phyloP scores from a whole-genome alignment of 495 filamentous ascomycete species.

The Penicillium steckii region DNA sequence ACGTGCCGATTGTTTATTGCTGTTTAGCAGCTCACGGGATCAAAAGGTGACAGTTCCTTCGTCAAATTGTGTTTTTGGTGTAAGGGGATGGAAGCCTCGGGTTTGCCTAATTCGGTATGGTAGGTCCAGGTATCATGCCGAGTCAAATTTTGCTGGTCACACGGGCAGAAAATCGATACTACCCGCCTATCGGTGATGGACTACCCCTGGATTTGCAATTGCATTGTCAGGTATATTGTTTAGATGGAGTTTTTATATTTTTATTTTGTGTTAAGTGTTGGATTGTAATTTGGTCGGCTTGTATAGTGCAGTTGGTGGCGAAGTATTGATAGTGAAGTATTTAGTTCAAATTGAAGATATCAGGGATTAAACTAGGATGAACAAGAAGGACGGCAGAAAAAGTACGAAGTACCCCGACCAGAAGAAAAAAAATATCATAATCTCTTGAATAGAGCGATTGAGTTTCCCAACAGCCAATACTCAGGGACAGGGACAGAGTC shows the following conservation, averaged over 20 bases:
- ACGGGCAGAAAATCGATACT: slow-evolving; percentile 1
- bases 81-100: slow-evolving; percentile 6
- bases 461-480: neutral
- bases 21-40: slow-evolving; percentile 15
- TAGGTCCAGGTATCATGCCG: neutral
- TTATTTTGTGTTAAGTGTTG: neutral
- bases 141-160: slow-evolving; percentile 12
- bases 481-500: neutral
- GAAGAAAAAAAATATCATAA: neutral
- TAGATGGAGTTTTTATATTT: neutral
- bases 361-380: neutral
- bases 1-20: slow-evolving; percentile 14
- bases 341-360: neutral
- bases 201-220: neutral
- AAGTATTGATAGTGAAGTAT: no score
- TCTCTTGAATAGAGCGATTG: neutral
- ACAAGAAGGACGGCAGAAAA: neutral
- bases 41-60: neutral
- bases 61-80: neutral
- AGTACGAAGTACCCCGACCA: neutral
- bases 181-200: neutral
- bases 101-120: slow-evolving; percentile 23
- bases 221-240: neutral
- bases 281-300: neutral
- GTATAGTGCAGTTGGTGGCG: neutral